These are phyloP conservation scores for Dendryphion nanum DNA, from an alignment of 2,329 filamentous ascomycete genomes.

Conservation along the genomic window DNA sequence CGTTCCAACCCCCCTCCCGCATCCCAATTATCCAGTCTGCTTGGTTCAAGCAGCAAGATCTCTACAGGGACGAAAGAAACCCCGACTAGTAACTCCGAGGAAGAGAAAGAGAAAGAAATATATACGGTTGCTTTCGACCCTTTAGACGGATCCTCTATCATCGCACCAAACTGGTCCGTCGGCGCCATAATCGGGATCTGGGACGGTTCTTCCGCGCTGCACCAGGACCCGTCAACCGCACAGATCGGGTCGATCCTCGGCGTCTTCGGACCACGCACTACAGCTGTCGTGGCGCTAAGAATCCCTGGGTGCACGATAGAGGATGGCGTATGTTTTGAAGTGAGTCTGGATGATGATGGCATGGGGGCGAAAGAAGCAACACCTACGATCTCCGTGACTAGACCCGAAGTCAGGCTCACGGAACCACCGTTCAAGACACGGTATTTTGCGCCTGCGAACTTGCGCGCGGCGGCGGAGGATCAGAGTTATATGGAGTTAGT, in stretches of 20 bases:
- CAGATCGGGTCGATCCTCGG: constrained; percentile 36
- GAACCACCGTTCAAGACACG: constrained; percentile 47
- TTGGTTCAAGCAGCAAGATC: no score
- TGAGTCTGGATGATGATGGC: constrained; percentile 44
- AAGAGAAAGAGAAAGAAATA: constrained; percentile 44
- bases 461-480: constrained; percentile 56
- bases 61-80: no score
- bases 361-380: constrained; percentile 27
- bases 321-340: constrained; percentile 56
- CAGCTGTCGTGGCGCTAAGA: constrained; percentile 55
- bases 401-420: constrained; percentile 41
- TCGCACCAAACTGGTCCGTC: constrained; percentile 38
- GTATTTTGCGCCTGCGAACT: constrained; percentile 64
- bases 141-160: constrained; percentile 62
- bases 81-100: constrained; percentile 10
- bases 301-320: constrained; percentile 37
- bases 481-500: constrained; percentile 52
- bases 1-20: neutral
- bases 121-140: constrained; percentile 65
- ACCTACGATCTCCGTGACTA: constrained; percentile 43
- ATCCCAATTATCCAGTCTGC: no score
- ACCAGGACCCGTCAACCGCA: constrained; percentile 13
- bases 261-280: constrained; percentile 33
- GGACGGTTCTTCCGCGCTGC: constrained; percentile 25
- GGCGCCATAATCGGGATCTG: constrained; percentile 62